phyloP scores from a whole-genome alignment of 2,329 filamentous ascomycete genomes.

The Epichloe festucae region DNA sequence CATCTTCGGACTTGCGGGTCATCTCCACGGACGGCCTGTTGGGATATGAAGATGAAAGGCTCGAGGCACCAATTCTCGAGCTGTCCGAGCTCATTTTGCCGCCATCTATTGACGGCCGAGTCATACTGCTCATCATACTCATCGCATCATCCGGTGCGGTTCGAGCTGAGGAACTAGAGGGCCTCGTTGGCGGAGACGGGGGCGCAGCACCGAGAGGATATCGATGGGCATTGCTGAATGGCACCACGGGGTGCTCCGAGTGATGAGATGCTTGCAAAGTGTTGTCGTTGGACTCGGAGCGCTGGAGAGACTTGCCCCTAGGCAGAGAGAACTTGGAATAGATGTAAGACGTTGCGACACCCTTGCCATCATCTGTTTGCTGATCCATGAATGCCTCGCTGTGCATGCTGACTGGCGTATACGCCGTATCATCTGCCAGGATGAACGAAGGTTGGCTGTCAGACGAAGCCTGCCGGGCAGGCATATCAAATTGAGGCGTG shows the following conservation, averaged over 20 bases:
- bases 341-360: slow-evolving; percentile 59
- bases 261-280: slow-evolving; percentile 41
- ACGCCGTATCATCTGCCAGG: slow-evolving; percentile 49
- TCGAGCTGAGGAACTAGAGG: slow-evolving; percentile 40
- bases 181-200: slow-evolving; percentile 50
- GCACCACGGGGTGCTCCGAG: slow-evolving; percentile 44
- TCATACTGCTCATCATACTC: slow-evolving; percentile 17
- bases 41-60: slow-evolving; percentile 30
- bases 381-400: slow-evolving; percentile 54
- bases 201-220: slow-evolving; percentile 36
- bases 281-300: slow-evolving; percentile 47
- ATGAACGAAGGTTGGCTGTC: slow-evolving; percentile 55
- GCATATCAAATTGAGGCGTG: slow-evolving; percentile 43
- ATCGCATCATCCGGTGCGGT: slow-evolving; percentile 25
- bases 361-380: slow-evolving; percentile 29
- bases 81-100: slow-evolving; percentile 38
- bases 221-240: slow-evolving; percentile 30
- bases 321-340: slow-evolving; percentile 79
- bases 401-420: slow-evolving; percentile 60
- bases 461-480: slow-evolving; percentile 48
- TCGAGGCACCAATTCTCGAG: slow-evolving; percentile 21
- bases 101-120: slow-evolving; percentile 36
- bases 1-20: slow-evolving; percentile 34
- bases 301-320: slow-evolving; percentile 65
- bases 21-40: slow-evolving; percentile 33